These are phyloP conservation scores for Lentinula boryana DNA, from an alignment of 768 basidiomycete genomes.

Conservation along the genomic window DNA sequence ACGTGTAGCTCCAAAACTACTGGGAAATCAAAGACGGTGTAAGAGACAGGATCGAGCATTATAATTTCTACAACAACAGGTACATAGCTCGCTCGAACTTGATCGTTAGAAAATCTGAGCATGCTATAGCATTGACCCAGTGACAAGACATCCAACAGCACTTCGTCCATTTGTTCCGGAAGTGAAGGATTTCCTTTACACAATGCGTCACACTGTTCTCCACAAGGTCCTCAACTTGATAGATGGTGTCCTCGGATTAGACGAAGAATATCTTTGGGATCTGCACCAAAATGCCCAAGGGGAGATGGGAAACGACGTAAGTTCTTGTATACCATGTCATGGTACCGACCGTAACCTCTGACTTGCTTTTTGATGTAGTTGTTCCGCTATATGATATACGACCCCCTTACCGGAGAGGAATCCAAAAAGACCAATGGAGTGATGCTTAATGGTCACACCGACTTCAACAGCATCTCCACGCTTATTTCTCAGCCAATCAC, in stretches of 20 bases:
- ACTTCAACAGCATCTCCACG: slow-evolving; percentile 26
- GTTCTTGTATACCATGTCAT: neutral
- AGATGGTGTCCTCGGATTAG: slow-evolving; percentile 23
- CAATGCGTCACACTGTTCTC: slow-evolving; percentile 23
- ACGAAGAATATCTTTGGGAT: slow-evolving; percentile 26
- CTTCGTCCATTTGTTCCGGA: slow-evolving; percentile 24
- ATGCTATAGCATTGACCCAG: slow-evolving; percentile 21
- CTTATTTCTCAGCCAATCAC: slow-evolving; percentile 27
- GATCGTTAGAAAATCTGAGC: neutral
- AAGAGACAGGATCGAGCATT: slow-evolving; percentile 27
- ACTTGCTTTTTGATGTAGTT: neutral
- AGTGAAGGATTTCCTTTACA: slow-evolving; percentile 24
- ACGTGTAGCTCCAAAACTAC: slow-evolving; percentile 23
- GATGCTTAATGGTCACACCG: slow-evolving; percentile 30
- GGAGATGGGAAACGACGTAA: slow-evolving; percentile 22
- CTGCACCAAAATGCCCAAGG: slow-evolving; percentile 22
- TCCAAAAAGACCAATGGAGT: slow-evolving; percentile 25
- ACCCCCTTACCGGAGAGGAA: slow-evolving; percentile 24
- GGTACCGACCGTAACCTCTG: neutral
- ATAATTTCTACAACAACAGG: slow-evolving; percentile 25
- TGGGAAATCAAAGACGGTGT: slow-evolving; percentile 31
- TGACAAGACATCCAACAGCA: slow-evolving; percentile 21
- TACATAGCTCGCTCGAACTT: slow-evolving; percentile 2
- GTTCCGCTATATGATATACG: slow-evolving; percentile 28
- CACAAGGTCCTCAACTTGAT: slow-evolving; percentile 22